A percentile compares a stretch with the other conserved stretches of the same genome.
These are phyloP conservation scores for Tephrocybe sp. DNA, from an alignment of 768 basidiomycete species.

Conservation along the genomic window DNA sequence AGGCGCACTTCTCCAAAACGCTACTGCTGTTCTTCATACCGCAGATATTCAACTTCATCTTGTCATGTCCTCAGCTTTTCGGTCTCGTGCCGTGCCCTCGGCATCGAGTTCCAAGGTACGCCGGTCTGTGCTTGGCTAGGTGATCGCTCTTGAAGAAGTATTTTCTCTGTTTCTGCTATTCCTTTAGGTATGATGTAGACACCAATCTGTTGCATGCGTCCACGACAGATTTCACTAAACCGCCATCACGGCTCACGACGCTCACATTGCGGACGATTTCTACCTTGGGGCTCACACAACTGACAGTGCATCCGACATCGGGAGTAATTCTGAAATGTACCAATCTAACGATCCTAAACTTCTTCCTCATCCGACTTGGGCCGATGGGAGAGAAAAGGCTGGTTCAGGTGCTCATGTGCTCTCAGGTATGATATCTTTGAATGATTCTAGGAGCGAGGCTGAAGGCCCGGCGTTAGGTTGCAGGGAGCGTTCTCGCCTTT, in stretches of 20 bases:
- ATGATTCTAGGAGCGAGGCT: not conserved
- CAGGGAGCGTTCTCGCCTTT: slow-evolving; percentile 82
- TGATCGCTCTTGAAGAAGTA: not conserved
- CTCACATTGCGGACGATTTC: slow-evolving; percentile 61
- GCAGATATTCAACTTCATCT: slow-evolving; percentile 95
- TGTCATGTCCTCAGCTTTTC: slow-evolving; percentile 94
- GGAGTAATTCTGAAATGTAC: slow-evolving; percentile 69
- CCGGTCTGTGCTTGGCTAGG: slow-evolving; percentile 1
- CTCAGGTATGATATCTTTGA: slow-evolving; percentile 54
- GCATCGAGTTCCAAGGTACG: slow-evolving; percentile 88
- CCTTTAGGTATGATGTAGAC: slow-evolving; percentile 65
- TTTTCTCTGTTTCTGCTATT: not conserved
- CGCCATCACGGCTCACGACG: slow-evolving; percentile 54
- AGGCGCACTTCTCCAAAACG: slow-evolving; percentile 97
- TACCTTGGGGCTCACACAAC: slow-evolving; percentile 61
- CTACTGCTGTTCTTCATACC: slow-evolving; percentile 95
- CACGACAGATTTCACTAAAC: slow-evolving; percentile 55
- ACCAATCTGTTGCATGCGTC: slow-evolving; percentile 83
- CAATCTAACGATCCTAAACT: slow-evolving; percentile 91
- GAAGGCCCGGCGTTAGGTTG: slow-evolving; percentile 44
- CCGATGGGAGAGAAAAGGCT: slow-evolving; percentile 85
- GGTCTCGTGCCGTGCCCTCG: slow-evolving; percentile 92
- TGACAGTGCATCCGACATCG: slow-evolving; percentile 54
- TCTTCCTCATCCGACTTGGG: slow-evolving; percentile 76
- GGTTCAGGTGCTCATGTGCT: slow-evolving; percentile 66